Evolutionary conservation across 1,139 yeast genomes (phyloP).

Genomic region (Williopsis jadinii): DNA sequence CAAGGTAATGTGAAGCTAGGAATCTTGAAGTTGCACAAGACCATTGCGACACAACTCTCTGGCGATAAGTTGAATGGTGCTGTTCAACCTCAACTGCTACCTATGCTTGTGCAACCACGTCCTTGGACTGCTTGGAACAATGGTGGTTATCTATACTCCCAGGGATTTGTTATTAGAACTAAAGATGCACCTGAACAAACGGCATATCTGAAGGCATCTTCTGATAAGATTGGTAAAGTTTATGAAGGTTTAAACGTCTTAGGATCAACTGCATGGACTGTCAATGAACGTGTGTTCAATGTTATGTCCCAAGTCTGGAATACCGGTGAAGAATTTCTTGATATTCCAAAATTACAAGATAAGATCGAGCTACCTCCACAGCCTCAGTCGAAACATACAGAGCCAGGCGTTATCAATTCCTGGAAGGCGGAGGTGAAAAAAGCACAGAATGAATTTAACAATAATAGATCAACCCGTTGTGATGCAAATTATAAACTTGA

Average conservation of each 20-base stretch:
- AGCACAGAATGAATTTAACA: slow-evolving; percentile 52
- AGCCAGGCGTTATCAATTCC: slow-evolving; percentile 63
- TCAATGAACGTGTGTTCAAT: slow-evolving; percentile 64
- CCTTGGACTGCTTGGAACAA: slow-evolving; percentile 78
- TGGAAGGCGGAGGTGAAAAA: slow-evolving; percentile 59
- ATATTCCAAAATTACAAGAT: slow-evolving; percentile 60
- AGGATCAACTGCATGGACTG: slow-evolving; percentile 91
- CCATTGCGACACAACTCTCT: slow-evolving; percentile 57
- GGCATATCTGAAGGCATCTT: slow-evolving; percentile 83
- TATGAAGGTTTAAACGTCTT: slow-evolving; percentile 82
- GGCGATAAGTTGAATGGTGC: slow-evolving; percentile 60
- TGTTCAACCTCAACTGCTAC: slow-evolving; percentile 83
- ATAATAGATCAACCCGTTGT: slow-evolving; percentile 81
- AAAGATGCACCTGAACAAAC: slow-evolving; percentile 85
- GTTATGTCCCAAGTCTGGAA: slow-evolving; percentile 82
- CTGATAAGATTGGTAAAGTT: slow-evolving; percentile 58
- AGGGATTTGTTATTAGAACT: slow-evolving; percentile 60
- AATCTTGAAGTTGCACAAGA: slow-evolving; percentile 68
- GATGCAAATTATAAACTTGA: slow-evolving; percentile 90
- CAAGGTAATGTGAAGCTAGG: slow-evolving; percentile 77
- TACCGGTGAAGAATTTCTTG: slow-evolving; percentile 69
- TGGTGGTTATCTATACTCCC: slow-evolving; percentile 78
- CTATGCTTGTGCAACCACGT: slow-evolving; percentile 86
- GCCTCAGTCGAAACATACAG: slow-evolving; percentile 51
- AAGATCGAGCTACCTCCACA: slow-evolving; percentile 55